A percentile compares a stretch with the other conserved stretches of the same genome.
phyloP scores from a whole-genome alignment of 257 asterid species.

The Gardenia jasminoides region DNA sequence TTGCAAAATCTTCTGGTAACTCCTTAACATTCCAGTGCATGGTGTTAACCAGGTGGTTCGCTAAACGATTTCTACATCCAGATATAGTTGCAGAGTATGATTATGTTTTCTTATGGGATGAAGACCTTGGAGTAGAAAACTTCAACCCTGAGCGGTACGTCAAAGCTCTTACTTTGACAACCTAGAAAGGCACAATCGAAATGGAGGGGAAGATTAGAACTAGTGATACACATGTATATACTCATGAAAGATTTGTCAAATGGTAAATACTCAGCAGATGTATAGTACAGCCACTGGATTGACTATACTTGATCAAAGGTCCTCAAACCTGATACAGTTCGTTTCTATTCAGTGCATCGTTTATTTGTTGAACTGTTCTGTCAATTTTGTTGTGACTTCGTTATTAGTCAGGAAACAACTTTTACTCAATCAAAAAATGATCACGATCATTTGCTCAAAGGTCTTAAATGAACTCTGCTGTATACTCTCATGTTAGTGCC shows the following conservation, averaged over 20 bases:
- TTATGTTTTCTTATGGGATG: slow-evolving; percentile 78
- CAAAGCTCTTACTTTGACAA: background rate
- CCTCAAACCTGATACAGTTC: background rate
- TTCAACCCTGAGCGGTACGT: slow-evolving; percentile 65
- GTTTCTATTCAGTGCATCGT: background rate
- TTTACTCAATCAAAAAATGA: no score
- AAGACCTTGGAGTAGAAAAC: slow-evolving; percentile 75
- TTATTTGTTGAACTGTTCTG: no score
- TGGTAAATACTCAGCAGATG: background rate
- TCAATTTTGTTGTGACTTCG: background rate
- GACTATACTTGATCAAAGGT: background rate
- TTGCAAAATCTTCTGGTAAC: background rate
- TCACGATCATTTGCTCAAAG: background rate
- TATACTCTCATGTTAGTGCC: background rate
- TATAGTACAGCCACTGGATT: background rate
- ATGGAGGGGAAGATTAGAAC: background rate
- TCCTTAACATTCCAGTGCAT: background rate
- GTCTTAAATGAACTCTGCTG: background rate
- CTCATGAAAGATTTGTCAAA: background rate
- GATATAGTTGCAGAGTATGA: slow-evolving; percentile 63
- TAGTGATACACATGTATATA: background rate
- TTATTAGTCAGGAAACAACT: background rate
- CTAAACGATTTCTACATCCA: slow-evolving; percentile 78
- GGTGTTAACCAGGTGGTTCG: slow-evolving; percentile 66
- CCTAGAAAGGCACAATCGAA: no score